Percentiles rank a stretch among this genome's conserved stretches.
Evolutionary conservation across 2,329 filamentous ascomycete species (phyloP).

Genomic region (Aspergillus felis): DNA sequence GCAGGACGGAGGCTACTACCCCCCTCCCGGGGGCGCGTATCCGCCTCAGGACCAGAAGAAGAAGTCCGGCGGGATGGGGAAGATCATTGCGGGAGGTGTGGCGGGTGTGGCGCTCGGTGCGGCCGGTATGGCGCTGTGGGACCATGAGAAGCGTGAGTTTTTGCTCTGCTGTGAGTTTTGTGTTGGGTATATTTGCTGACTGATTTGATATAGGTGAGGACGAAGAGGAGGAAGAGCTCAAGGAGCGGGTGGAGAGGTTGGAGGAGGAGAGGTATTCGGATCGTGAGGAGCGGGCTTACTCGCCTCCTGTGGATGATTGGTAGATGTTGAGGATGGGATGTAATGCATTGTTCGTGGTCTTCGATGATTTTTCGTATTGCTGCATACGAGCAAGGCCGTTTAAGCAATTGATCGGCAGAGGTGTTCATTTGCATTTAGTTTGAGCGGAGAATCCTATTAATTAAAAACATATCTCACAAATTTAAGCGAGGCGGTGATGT

Average conservation of each 20-base stretch:
- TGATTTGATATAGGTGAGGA: not conserved
- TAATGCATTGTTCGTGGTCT: not conserved
- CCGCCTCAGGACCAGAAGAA: constrained; percentile 24
- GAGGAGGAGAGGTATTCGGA: constrained; percentile 6
- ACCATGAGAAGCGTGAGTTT: constrained; percentile 53
- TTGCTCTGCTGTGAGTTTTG: not conserved
- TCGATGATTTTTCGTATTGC: not conserved
- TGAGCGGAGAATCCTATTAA: not conserved
- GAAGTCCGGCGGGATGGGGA: constrained; percentile 46
- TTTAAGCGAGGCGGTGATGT: not conserved
- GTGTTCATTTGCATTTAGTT: not conserved
- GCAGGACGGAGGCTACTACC: constrained; percentile 8
- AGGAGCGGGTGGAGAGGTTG: not conserved
- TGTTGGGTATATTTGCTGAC: not conserved
- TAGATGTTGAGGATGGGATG: not conserved
- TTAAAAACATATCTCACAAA: too few relatives aligned
- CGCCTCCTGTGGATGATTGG: not conserved
- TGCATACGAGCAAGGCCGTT: not conserved
- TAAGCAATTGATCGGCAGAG: not conserved
- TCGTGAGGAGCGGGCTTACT: constrained; percentile 9
- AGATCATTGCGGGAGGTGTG: constrained; percentile 53
- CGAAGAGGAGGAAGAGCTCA: constrained; percentile 7
- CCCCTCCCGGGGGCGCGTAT: constrained; percentile 11
- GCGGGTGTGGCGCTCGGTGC: constrained; percentile 56
- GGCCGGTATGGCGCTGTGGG: constrained; percentile 55